Conservation (phyloP, 2,329 filamentous ascomycete genomes). For the Fusarium tricinctum region DNA sequence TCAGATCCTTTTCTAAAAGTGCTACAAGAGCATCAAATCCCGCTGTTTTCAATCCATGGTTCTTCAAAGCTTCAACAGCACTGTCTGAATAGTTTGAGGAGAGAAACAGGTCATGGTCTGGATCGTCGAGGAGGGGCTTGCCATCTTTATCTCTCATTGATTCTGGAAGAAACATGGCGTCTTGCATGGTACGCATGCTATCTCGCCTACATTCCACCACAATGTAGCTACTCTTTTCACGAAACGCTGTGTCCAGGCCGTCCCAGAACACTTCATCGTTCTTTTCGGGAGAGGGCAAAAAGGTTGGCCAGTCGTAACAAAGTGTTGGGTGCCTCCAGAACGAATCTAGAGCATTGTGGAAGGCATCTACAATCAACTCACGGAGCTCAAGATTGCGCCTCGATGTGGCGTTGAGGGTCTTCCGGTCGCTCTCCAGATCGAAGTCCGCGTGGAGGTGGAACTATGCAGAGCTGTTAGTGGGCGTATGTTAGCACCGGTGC, state of each 20-base stretch:
- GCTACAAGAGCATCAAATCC: no score
- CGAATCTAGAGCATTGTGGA: no score
- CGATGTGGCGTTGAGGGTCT: conserved; percentile 30
- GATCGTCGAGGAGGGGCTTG: conserved; percentile 21
- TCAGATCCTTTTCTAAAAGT: no score
- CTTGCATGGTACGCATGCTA: no score
- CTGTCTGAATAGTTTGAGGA: conserved; percentile 17
- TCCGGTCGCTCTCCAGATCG: conserved; percentile 27
- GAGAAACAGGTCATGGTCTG: conserved; percentile 14
- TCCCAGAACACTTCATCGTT: conserved; percentile 23
- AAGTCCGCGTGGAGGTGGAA: conserved; percentile 42
- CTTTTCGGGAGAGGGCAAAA: conserved; percentile 11
- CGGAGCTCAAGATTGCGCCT: conserved; percentile 23
- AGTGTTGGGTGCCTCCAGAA: conserved; percentile 10
- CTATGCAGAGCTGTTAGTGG: conserved; percentile 6
- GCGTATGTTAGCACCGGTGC: accelerated
- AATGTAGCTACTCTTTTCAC: no score
- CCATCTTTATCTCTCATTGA: neutral
- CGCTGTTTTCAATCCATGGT: conserved; percentile 8
- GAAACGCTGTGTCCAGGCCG: neutral
- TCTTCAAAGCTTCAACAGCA: conserved; percentile 1
- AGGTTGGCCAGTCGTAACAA: conserved; percentile 28
- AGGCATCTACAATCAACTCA: neutral
- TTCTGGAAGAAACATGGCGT: neutral
- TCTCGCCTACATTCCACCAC: no score